Conservation (phyloP, 169 alveolate species). For the Babesia ovis region DNA sequence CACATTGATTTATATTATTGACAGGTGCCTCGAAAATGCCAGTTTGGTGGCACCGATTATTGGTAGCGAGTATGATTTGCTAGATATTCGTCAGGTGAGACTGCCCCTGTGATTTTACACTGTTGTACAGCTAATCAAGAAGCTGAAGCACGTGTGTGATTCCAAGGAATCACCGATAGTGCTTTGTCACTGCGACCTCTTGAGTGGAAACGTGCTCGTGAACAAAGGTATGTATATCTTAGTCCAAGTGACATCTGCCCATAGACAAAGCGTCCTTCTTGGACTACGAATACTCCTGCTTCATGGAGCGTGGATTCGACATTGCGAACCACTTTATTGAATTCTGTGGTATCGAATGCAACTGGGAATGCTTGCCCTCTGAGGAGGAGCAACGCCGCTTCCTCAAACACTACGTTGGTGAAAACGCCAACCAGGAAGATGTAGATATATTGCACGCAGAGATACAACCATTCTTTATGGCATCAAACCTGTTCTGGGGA, state of each 20-base stretch:
- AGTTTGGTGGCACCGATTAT: conserved; percentile 5
- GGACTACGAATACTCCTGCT: conserved; percentile 77
- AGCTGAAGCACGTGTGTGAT: conserved; percentile 59
- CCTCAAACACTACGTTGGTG: conserved; percentile 22
- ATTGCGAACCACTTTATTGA: conserved; percentile 80
- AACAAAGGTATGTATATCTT: conserved; percentile 56
- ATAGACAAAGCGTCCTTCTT: conserved; percentile 58
- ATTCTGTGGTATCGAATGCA: conserved; percentile 65
- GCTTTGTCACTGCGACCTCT: conserved; percentile 73
- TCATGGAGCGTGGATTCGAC: conserved; percentile 79
- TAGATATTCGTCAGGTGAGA: conserved; percentile 32
- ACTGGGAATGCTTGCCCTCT: conserved; percentile 64
- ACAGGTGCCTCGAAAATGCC: conserved; percentile 13
- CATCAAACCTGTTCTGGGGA: conserved; percentile 75
- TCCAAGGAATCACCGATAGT: conserved; percentile 72
- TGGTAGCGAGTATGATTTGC: background rate
- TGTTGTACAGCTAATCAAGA: conserved; percentile 30
- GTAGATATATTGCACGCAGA: conserved; percentile 57
- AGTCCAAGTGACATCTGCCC: conserved; percentile 38
- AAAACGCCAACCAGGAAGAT: conserved; percentile 19
- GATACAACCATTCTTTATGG: conserved; percentile 74
- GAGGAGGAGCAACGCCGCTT: conserved; percentile 64
- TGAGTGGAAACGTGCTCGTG: conserved; percentile 66
- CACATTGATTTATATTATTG: conserved; percentile 51
- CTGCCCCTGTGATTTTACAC: conserved; percentile 4